Conservation (phyloP, 768 basidiomycete genomes). For the Jaapia argillacea region DNA sequence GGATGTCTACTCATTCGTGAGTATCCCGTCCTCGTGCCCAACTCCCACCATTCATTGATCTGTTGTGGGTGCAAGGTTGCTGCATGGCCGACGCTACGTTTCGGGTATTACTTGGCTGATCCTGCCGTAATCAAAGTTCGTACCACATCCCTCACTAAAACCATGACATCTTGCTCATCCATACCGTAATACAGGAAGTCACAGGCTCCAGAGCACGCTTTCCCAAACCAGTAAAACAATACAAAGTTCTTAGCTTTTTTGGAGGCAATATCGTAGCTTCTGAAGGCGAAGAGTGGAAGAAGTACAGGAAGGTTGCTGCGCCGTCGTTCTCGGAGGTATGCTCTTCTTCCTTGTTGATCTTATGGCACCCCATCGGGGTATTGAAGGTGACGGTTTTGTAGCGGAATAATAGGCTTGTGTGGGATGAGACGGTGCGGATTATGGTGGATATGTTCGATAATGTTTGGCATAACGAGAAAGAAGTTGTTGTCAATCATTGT, state of each 20-base stretch:
- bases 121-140: background rate
- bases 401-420: conserved; percentile 28
- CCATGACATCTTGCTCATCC: background rate
- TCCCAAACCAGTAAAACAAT: conserved; percentile 43
- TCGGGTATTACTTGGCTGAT: background rate
- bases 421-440: conserved; percentile 24
- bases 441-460: conserved; percentile 17
- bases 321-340: conserved; percentile 58
- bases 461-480: conserved; percentile 6
- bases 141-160: background rate
- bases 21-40: too few relatives aligned
- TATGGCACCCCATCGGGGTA: background rate
- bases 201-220: conserved; percentile 38
- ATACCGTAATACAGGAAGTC: conserved; percentile 32
- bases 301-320: conserved; percentile 48
- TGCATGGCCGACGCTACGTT: background rate
- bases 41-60: too few relatives aligned
- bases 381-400: conserved; percentile 2
- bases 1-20: background rate
- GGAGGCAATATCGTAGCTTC: conserved; percentile 56
- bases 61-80: background rate
- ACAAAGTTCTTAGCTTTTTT: conserved; percentile 35
- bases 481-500: conserved; percentile 7
- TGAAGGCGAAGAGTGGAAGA: conserved; percentile 58
- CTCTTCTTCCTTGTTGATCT: conserved; percentile 1